These are phyloP conservation scores for Abrus pulchellus DNA, from an alignment of 306 rosid genomes.

Conservation along the genomic window DNA sequence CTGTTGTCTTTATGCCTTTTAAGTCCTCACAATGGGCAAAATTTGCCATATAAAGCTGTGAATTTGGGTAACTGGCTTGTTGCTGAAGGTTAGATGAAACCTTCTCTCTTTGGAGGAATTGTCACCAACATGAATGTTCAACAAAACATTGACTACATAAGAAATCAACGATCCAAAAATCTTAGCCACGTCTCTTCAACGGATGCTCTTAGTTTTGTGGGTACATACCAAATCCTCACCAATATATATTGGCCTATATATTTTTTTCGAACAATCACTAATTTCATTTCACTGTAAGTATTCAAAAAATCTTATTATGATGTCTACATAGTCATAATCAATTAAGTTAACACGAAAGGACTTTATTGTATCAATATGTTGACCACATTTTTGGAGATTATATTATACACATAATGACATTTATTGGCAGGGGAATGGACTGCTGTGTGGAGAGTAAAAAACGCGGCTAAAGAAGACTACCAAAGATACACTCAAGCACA, in stretches of 20 bases:
- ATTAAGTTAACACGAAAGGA: no score
- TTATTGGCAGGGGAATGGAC: constrained; percentile 60
- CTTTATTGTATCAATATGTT: no score
- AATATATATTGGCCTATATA: no score
- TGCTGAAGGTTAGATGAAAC: constrained; percentile 79
- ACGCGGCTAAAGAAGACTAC: constrained; percentile 48
- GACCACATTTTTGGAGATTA: no score
- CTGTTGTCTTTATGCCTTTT: constrained; percentile 35
- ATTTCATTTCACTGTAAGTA: background rate
- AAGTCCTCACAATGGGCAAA: constrained; percentile 38
- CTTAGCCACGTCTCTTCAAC: constrained; percentile 47
- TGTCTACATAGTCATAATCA: no score
- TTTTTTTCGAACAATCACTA: background rate
- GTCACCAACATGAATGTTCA: constrained; percentile 54
- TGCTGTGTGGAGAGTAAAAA: constrained; percentile 36
- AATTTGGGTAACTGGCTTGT: constrained; percentile 76
- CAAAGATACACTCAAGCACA: constrained; percentile 53
- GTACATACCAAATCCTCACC: constrained; percentile 35
- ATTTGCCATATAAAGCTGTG: constrained; percentile 66
- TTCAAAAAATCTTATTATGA: no score
- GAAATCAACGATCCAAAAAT: constrained; percentile 54
- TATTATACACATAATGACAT: no score
- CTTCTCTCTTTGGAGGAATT: constrained; percentile 66
- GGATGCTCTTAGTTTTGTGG: constrained; percentile 64
- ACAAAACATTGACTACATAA: constrained; percentile 55